Percentiles rank a stretch among this genome's conserved stretches.
Evolutionary conservation across 306 rosid species (phyloP).

Genomic region (Trifolium dubium): DNA sequence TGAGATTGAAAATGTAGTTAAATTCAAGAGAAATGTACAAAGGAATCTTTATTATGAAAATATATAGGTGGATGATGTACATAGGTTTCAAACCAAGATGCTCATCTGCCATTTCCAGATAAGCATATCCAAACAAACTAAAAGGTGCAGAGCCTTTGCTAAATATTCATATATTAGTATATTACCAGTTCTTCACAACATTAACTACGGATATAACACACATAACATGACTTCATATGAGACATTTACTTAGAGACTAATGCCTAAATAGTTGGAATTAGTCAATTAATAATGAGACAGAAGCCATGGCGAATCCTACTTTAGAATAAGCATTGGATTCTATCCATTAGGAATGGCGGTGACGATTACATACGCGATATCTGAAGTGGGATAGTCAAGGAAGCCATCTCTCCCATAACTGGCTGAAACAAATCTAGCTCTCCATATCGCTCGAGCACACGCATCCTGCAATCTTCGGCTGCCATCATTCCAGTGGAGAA

Average conservation of each 20-base stretch:
- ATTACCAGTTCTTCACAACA: constrained; percentile 32
- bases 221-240: background rate
- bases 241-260: background rate
- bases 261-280: constrained; percentile 10
- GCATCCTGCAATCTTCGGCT: constrained; percentile 98
- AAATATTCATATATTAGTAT: constrained; percentile 24
- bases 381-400: constrained; percentile 64
- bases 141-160: background rate
- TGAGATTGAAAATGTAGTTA: background rate
- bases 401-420: constrained; percentile 78
- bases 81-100: constrained; percentile 18
- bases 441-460: constrained; percentile 93
- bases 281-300: background rate
- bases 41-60: background rate
- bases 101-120: background rate
- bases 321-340: background rate
- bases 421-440: constrained; percentile 85
- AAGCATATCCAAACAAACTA: background rate
- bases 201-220: background rate
- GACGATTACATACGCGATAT: constrained; percentile 77
- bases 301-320: background rate
- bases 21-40: background rate
- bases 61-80: constrained; percentile 6
- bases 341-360: constrained; percentile 10
- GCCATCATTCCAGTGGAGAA: constrained; percentile 92